Base-by-base conservation (phyloP, 2,329 filamentous ascomycete species). In the Epichloe sylvatica region DNA sequence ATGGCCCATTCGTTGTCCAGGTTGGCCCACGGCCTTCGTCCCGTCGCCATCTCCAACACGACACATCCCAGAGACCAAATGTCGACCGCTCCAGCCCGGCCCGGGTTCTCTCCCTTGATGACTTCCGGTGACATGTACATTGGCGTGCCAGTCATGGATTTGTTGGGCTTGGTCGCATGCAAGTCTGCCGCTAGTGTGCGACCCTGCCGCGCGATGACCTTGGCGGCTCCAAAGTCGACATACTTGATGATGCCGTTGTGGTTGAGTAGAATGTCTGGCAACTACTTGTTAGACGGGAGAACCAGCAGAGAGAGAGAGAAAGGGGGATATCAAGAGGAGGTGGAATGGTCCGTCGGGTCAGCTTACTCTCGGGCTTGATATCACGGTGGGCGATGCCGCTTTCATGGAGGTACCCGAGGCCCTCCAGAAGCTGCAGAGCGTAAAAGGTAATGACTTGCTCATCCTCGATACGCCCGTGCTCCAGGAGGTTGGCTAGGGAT, bases 81-180 rank as follows among this genome's bases (percentile, higher is more conserved):
- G 62, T 98, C 91, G 42, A 94, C 88, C 3, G 90, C 83, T 38
- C 90, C 91, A 51, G 89, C 83, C 56, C 86, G 84, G 49, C 86
- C 85, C 12, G 81, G 72, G 63, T 81, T 82, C 56, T 90, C 84
- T 50, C 92, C 92, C 61, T 90, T 94, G 71, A 98, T 97, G 39
- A 96, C 88, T 71, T 98, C 92, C 5, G 92, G 92, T 6, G 92
- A 97, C 92, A 98, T 98, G 74, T 98, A 98, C 92, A 98, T 98
- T 3, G 92, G 92, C 11, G 92, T 98, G 57, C 92, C 92, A 19
- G 90, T 95, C 83, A 97, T 96, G 36, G 86, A 92, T 62, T 89
- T 85, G 67, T 94, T 90, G 45, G 83, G 77, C 59, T 78, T 74
- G 30, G 75, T 71, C 37, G 77, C 75, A 23, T 75, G 72, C 48